These are phyloP conservation scores for Leccinellum rugosiceps DNA, from an alignment of 768 basidiomycete genomes.

Conservation along the genomic window DNA sequence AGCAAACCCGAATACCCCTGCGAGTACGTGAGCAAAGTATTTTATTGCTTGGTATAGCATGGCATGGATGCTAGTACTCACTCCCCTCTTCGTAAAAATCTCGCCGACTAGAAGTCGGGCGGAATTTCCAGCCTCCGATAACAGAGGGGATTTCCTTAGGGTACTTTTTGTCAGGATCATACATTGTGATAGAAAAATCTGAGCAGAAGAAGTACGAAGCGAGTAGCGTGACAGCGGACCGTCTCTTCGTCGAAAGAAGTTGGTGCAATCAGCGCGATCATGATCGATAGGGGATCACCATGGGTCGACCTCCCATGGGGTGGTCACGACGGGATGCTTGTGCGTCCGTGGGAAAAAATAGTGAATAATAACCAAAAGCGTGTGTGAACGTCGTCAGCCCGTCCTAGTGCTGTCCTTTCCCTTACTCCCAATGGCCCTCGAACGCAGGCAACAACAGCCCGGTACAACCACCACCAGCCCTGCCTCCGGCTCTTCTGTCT, in stretches of 20 bases:
- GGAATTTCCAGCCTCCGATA: too few species aligned
- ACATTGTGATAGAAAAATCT: too few species aligned
- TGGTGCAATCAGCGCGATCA: too few species aligned
- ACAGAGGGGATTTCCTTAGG: too few species aligned
- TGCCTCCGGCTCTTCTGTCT: not conserved
- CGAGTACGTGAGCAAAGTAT: not conserved
- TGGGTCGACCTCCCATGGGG: too few species aligned
- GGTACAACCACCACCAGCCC: constrained; percentile 1
- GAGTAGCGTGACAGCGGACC: too few species aligned
- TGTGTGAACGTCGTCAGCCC: constrained; percentile 13
- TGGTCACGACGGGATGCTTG: not conserved
- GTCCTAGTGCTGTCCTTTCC: not conserved
- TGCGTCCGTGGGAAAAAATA: not conserved
- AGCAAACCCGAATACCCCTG: not conserved
- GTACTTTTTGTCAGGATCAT: not conserved
- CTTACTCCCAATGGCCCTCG: constrained; percentile 9
- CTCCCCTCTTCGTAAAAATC: not conserved
- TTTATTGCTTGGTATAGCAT: not conserved
- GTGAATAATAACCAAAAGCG: not conserved
- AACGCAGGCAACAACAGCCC: constrained; percentile 25
- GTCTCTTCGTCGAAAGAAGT: too few species aligned
- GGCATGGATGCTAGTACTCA: not conserved
- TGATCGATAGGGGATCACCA: too few species aligned
- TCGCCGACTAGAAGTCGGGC: not conserved
- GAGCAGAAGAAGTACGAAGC: too few species aligned